These are phyloP conservation scores for Entophlyctis helioformis DNA, from an alignment of 192 early-diverging fungal genomes.

Conservation along the genomic window DNA sequence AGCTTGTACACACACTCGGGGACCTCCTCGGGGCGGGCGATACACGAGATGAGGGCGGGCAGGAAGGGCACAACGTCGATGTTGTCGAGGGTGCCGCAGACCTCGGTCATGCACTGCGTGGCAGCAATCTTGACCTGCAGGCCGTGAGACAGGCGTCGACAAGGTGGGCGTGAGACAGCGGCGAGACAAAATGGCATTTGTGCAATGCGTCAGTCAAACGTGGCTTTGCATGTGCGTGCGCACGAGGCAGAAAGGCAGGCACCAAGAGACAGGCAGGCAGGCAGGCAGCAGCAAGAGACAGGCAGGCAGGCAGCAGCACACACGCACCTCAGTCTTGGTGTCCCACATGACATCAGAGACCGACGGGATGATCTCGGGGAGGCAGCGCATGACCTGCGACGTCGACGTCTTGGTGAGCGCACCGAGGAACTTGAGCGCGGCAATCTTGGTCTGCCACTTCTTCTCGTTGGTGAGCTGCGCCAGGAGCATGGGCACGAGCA, in stretches of 20 bases:
- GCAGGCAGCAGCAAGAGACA: constrained; percentile 7
- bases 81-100: constrained; percentile 63
- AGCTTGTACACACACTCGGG: constrained; percentile 66
- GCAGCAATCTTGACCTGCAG: constrained; percentile 51
- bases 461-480: constrained; percentile 60
- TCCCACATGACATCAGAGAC: constrained; percentile 72
- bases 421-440: constrained; percentile 31
- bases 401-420: constrained; percentile 29
- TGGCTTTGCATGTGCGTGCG: too few relatives aligned
- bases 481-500: constrained; percentile 53
- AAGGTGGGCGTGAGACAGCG: too few relatives aligned
- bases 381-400: constrained; percentile 27
- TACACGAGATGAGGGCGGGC: constrained; percentile 58
- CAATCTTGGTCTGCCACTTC: constrained; percentile 63
- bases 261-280: constrained; percentile 15
- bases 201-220: too few relatives aligned
- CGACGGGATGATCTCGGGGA: constrained; percentile 54
- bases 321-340: constrained; percentile 60
- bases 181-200: too few relatives aligned
- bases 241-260: too few relatives aligned
- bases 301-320: not conserved
- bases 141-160: not conserved
- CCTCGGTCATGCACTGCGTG: constrained; percentile 49
- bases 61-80: constrained; percentile 68
- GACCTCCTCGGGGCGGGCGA: constrained; percentile 68